phyloP scores from a whole-genome alignment of 257 asterid species.

The Solanum sparsipilum region DNA sequence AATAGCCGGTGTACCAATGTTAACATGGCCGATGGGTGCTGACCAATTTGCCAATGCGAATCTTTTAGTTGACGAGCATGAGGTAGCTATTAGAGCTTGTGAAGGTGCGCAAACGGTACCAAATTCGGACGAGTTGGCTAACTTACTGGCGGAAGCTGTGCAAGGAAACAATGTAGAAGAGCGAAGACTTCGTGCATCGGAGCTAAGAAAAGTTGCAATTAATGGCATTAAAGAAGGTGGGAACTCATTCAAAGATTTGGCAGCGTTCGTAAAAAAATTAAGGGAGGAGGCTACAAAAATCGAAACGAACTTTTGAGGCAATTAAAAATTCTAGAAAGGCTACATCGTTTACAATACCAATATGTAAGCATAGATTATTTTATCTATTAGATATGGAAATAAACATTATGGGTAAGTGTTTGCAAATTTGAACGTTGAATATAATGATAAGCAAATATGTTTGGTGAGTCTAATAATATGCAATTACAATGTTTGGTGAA shows the following conservation, averaged over 20 bases:
- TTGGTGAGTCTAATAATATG: not conserved
- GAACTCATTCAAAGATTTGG: conserved; percentile 36
- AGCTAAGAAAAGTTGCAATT: conserved; percentile 22
- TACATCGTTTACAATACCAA: not conserved
- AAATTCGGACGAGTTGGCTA: conserved; percentile 22
- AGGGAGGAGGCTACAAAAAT: conserved; percentile 1
- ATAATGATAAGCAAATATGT: not conserved
- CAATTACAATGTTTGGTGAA: no score
- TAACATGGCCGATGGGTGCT: conserved; percentile 83
- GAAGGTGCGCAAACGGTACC: conserved; percentile 48
- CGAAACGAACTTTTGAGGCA: not conserved
- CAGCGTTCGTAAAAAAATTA: conserved; percentile 15
- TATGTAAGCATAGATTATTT: not conserved
- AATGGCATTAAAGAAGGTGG: conserved; percentile 46
- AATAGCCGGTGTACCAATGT: conserved; percentile 49
- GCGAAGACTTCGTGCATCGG: conserved; percentile 11
- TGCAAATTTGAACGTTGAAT: not conserved
- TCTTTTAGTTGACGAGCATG: conserved; percentile 44
- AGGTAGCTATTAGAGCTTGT: conserved; percentile 43
- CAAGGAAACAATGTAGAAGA: conserved; percentile 20
- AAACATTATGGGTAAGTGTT: not conserved
- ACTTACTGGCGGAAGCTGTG: conserved; percentile 11
- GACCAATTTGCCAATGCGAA: conserved; percentile 56
- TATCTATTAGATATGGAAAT: not conserved
- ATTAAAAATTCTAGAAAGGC: not conserved